Evolutionary conservation across 2,329 filamentous ascomycete species (phyloP), one percentile per base, ranked within the genome.

Genomic region (Huntiella moniliformis): DNA sequence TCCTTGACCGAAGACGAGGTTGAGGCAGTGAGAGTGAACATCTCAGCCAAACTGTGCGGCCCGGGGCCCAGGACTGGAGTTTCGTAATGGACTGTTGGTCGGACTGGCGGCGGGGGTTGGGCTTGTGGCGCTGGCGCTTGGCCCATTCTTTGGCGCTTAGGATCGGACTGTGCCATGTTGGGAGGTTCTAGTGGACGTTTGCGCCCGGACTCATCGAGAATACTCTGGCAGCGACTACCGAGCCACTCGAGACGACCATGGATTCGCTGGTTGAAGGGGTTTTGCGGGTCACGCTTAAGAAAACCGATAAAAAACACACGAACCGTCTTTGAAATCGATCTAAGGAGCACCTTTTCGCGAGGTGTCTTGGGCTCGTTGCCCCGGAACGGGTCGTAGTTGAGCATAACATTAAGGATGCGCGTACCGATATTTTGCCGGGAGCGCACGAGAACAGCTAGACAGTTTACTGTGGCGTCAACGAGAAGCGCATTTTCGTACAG

Each of bases 281-380:
- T 82, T 46, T 82, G 81, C 2, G 83, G 82, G 54, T 91, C 86
- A 56, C 87, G 73, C 64, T 88, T 88, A 53, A 81, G 68, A 45
- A 94, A 67, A 61, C 95, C 87, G 45, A 87, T 72, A 35, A 96
- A 68, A 40, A 98, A 65, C 53, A 86, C 77, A 55, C 86, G 75
- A 3, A 82, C 82, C 17, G 91, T 98, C 58, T 93, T 85, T 60
- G 95, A 88, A 77, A 98, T 91, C 4, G 88, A 96, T 61, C 79
- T 85, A 51, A 93, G 72, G 54, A 88, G 75, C 50, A 98, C 80
- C 54, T 81, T 85, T 42, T 74, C 73, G 57, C 78, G 84, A 2
- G 84, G 73, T 1, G 82, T 88, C 66, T 92, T 73, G 3, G 81
- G 78, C 2, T 76, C 74, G 55, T 75, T 80, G 32, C 18, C n/a